A percentile compares a stretch with the other conserved stretches of the same genome.
Conservation (phyloP, 495 filamentous ascomycete species). For the Tuber brumale region DNA sequence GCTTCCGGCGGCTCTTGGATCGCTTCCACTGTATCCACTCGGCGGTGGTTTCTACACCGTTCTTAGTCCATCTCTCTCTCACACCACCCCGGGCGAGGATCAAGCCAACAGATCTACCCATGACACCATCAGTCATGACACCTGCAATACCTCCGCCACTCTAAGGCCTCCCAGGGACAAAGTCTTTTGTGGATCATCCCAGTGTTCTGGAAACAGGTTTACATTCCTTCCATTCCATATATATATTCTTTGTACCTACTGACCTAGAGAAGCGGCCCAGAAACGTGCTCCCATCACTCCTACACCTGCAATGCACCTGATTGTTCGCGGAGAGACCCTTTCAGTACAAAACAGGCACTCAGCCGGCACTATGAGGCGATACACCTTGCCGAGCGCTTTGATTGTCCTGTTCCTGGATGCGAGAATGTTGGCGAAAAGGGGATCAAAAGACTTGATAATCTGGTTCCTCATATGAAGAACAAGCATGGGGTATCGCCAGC, state of each 20-base stretch:
- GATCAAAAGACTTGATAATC: neutral
- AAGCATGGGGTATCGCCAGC: neutral
- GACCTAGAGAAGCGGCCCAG: neutral
- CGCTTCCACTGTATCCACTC: no score
- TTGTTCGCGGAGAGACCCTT: neutral
- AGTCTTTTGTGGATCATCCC: neutral
- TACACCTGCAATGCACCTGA: neutral
- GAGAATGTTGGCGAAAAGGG: neutral
- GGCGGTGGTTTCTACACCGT: no score
- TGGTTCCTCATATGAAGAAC: neutral
- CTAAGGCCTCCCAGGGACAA: neutral
- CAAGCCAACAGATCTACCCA: no score
- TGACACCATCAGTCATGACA: no score
- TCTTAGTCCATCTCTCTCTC: no score
- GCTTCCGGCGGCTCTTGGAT: no score
- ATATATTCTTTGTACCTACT: neutral
- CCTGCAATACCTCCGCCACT: no score
- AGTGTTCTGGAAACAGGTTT: neutral
- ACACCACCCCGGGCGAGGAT: no score
- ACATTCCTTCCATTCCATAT: neutral
- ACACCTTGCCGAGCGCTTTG: neutral
- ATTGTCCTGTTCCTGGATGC: slow-evolving; percentile 7
- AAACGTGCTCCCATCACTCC: neutral
- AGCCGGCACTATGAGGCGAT: neutral
- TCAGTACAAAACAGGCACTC: neutral